Conservation (phyloP, 108 stramenopile species). For the Skeletonema marinoi region DNA sequence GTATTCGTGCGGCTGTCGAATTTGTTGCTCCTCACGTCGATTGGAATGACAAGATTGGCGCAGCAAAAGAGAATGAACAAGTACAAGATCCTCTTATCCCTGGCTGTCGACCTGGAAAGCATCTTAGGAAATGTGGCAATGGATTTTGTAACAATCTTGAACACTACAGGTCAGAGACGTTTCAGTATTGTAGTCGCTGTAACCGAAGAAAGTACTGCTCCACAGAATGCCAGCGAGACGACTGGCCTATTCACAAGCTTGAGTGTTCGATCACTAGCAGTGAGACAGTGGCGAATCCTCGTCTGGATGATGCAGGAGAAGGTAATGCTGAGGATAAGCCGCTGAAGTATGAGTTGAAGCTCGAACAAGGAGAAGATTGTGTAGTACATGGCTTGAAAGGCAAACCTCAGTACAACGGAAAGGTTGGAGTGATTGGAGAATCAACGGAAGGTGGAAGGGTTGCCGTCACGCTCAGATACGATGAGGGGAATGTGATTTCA, state of each 20-base stretch:
- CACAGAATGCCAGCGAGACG: conserved; percentile 4
- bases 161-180: not conserved
- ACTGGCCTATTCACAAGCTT: conserved; percentile 19
- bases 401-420: conserved; percentile 17
- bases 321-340: not conserved
- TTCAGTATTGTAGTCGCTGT: not conserved
- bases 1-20: conserved; percentile 14
- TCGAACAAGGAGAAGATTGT: conserved; percentile 13
- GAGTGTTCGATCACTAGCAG: not conserved
- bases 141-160: conserved; percentile 15
- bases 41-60: conserved; percentile 9
- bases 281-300: not conserved
- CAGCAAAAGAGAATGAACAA: not conserved
- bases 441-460: not conserved
- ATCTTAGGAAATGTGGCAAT: conserved; percentile 16
- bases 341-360: conserved; percentile 1
- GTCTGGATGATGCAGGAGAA: not conserved
- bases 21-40: conserved; percentile 16
- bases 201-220: conserved; percentile 13
- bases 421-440: conserved; percentile 10
- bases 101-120: conserved; percentile 12
- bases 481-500: not conserved
- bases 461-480: conserved; percentile 4
- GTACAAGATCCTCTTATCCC: conserved; percentile 6
- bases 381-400: conserved; percentile 14